phyloP scores from a whole-genome alignment of 1,284 basidiomycete genomes.

The Cystobasidium pallidum region DNA sequence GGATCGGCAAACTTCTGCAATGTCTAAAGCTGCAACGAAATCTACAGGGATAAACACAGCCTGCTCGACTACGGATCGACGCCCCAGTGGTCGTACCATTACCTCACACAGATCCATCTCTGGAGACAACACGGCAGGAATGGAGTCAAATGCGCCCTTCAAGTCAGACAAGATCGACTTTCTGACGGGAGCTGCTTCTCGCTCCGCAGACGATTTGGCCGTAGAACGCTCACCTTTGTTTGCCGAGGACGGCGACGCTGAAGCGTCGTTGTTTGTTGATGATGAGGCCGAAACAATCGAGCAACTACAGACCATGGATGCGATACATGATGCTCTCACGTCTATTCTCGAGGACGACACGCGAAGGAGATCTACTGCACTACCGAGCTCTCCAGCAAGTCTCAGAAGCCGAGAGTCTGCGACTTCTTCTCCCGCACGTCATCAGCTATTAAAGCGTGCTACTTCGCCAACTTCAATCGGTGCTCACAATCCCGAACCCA shows the following conservation, averaged over 20 bases:
- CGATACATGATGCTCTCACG: constrained; percentile 88
- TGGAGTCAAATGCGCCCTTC: constrained; percentile 13
- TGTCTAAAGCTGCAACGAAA: not conserved
- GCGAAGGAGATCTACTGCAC: too few relatives aligned
- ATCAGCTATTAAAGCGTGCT: not conserved
- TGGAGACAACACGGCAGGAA: not conserved
- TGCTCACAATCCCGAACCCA: not conserved
- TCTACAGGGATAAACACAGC: not conserved
- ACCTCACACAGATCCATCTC: constrained; percentile 10
- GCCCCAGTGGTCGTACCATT: not conserved
- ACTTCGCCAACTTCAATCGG: not conserved
- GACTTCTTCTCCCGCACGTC: not conserved
- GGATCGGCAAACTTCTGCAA: not conserved
- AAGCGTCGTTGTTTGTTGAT: constrained; percentile 25
- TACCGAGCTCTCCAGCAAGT: constrained; percentile 9
- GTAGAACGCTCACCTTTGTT: constrained; percentile 73
- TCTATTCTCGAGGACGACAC: constrained; percentile 53
- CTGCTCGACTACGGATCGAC: not conserved
- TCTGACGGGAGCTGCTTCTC: constrained; percentile 6
- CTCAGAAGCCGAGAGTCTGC: constrained; percentile 20
- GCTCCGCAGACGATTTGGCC: not conserved
- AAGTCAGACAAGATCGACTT: constrained; percentile 32
- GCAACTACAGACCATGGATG: constrained; percentile 79
- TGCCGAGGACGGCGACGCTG: constrained; percentile 23
- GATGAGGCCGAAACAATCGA: constrained; percentile 62